Evolutionary conservation across 331 rosid species (phyloP).

Genomic region (Saraca asoca): DNA sequence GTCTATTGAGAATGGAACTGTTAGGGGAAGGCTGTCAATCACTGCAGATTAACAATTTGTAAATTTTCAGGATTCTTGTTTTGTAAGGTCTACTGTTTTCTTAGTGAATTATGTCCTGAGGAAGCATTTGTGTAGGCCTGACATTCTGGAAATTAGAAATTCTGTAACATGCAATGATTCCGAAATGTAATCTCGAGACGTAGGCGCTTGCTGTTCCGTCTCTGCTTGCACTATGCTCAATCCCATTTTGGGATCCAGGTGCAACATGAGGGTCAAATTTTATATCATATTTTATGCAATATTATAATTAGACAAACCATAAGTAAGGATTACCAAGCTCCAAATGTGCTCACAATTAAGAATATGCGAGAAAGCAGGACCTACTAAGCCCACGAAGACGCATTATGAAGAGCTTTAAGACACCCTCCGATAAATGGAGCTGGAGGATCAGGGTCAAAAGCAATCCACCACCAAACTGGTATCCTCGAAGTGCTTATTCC

Average conservation of each 20-base stretch:
- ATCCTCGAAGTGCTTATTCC: conserved; percentile 93
- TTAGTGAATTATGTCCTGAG: too few relatives aligned
- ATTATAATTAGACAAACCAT: conserved; percentile 28
- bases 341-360: conserved; percentile 16
- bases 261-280: conserved; percentile 92
- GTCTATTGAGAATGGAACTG: too few relatives aligned
- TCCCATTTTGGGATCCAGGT: conserved; percentile 91
- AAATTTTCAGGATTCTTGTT: too few relatives aligned
- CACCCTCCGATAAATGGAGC: conserved; percentile 84
- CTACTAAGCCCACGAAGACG: conserved; percentile 96
- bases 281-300: conserved; percentile 66
- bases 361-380: conserved; percentile 44
- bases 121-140: too few relatives aligned
- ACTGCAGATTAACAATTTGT: too few relatives aligned
- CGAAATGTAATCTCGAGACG: conserved; percentile 56
- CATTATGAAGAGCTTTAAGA: conserved; percentile 84
- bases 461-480: conserved; percentile 99
- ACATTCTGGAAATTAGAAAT: conserved; percentile 79
- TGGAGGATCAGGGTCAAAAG: conserved; percentile 95
- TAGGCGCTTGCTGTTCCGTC: conserved; percentile 74
- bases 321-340: conserved; percentile 32
- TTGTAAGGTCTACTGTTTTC: too few relatives aligned
- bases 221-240: conserved; percentile 92
- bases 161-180: conserved; percentile 71
- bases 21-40: too few relatives aligned